phyloP scores from a whole-genome alignment of 2,329 filamentous ascomycete species.

The Stachybotrys echinatus region DNA sequence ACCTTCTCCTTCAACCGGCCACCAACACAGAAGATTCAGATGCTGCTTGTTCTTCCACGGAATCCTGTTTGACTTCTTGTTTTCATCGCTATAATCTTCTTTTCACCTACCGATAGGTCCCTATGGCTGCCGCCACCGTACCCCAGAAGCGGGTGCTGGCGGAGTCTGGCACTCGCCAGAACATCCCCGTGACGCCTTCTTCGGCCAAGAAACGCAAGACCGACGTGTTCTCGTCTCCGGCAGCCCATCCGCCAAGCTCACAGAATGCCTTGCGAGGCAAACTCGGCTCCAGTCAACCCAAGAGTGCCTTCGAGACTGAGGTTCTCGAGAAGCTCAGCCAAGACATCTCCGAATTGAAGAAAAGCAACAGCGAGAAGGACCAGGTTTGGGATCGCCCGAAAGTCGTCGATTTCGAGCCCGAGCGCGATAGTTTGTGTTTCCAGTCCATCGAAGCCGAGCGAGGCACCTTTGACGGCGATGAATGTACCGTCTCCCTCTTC shows the following conservation, averaged over 20 bases:
- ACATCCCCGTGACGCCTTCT: slow-evolving; percentile 50
- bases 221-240: slow-evolving; percentile 53
- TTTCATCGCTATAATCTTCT: no score
- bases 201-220: slow-evolving; percentile 80
- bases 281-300: slow-evolving; percentile 67
- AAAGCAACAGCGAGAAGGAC: slow-evolving; percentile 85
- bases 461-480: slow-evolving; percentile 72
- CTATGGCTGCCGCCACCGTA: slow-evolving; percentile 46
- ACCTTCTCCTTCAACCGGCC: not conserved
- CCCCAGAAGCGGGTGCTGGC: slow-evolving; percentile 70
- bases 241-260: slow-evolving; percentile 55
- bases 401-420: slow-evolving; percentile 45
- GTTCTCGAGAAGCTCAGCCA: slow-evolving; percentile 95
- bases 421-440: slow-evolving; percentile 71
- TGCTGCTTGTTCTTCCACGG: not conserved
- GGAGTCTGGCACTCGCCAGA: slow-evolving; percentile 61
- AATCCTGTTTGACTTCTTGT: no score
- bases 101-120: no score
- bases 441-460: slow-evolving; percentile 96
- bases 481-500: slow-evolving; percentile 80
- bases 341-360: slow-evolving; percentile 80
- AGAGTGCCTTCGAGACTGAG: slow-evolving; percentile 90
- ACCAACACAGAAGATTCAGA: not conserved
- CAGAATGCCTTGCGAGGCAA: slow-evolving; percentile 58
- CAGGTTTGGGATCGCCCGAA: slow-evolving; percentile 77